Evolutionary conservation across 164 flowering plant species (phyloP), one percentile per base, ranked within the genome.

Genomic region (Nelumbo lutea): DNA sequence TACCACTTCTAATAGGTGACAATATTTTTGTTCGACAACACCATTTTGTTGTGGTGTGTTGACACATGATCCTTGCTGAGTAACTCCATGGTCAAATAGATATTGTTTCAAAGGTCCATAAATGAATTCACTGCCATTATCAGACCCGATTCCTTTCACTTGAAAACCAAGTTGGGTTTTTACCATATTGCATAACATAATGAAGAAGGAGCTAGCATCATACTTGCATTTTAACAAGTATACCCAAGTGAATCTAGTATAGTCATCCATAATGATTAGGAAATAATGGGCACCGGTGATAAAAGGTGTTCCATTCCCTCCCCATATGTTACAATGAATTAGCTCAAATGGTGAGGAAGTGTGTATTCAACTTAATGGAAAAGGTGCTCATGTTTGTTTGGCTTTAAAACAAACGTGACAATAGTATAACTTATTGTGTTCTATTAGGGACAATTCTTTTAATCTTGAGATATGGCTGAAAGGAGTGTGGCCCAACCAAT

Each of bases 271-370:
- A 61, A 61, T 61, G 6, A 13, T 61, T n/a, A 61, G 13, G 40
- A 61, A 61, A 41, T 61, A 61, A 27, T 42, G 64, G 27, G 3
- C 64, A 4, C 45, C 45, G 0, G 41, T 14, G 44, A 4, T 14
- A 38, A 0, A 61, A 38, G 64, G 42, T 3, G 41, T 38, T 4
- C 9, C 7, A 61, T 61, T 27, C 5, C 40, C 40, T 5, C 64
- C 64, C 64, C 64, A 61, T 27, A 61, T 61, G 2, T 61, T 1
- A 61, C 46, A 5, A 41, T 38, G 42, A 42, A 61, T 61, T 61
- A 61, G 42, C 13, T 2, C 64, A 61, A 61, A 61, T 10, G 13
- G 40, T 9, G 3, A 6, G 6, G 27, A 7, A 61, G 6, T 14
- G 27, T 61, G 27, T 6, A 4, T 61, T 3, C 14, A 27, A 42